Evolutionary conservation across 2,329 filamentous ascomycete species (phyloP), one percentile per base, ranked within the genome.

Genomic region (Talaromyces sp.): DNA sequence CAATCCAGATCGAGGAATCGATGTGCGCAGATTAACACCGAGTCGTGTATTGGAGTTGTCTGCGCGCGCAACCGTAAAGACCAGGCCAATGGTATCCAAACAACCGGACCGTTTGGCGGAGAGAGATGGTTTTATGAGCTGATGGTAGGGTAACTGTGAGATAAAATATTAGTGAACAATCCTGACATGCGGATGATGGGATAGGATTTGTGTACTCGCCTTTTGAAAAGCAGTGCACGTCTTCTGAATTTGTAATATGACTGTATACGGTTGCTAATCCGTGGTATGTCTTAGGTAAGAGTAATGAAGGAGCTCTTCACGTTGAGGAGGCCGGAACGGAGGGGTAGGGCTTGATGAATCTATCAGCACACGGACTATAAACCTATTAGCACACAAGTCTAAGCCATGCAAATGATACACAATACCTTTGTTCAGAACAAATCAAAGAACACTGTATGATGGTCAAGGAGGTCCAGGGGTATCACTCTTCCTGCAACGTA

Each of bases 401-500:
- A 22, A 7, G 7, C 17, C 37, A 43, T 27, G 27, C 22, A 59
- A 27, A 45, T 41, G 6, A 59, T 31, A 39, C 13, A 43, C 56
- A 45, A 9, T 56, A 62, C 61, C 49, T 62, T 61, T 62, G 17
- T 27, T 39, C 31, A 52, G 37, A 45, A 43, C 61, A 45, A 15
- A 9, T 52, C 10, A 43, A 31, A n/a, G n/a, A 56, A n/a, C 27
- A 11, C 31, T n/a, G n/a, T 15, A 19, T 41, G 33, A 25, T 54
- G n/a, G 7, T 31, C 61, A 43, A 27, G 13, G n/a, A 35, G 22
- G 33, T 31, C 22, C n/a, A 54, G 35, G 3, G 45, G 13, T 57
- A 27, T 57, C 61, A 45, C 39, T 56, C 35, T 33, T 45, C 25
- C 61, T 56, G 61, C 61, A 63, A 57, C 25, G 35, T 63, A 57